Conservation (phyloP, 805 yeast genomes). For the Spathaspora girioi region DNA sequence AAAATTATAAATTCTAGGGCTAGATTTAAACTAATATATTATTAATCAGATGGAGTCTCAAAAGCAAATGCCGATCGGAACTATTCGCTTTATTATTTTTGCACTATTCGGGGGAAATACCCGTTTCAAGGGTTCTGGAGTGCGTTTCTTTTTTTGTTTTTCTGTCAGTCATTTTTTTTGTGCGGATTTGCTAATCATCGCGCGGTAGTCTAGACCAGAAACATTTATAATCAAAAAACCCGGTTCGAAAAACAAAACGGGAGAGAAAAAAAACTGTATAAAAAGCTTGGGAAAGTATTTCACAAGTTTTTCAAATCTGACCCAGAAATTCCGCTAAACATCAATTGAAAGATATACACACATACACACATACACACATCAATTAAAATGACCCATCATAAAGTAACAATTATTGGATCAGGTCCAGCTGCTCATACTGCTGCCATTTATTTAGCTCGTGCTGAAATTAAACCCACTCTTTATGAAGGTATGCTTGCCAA, state of each 20-base stretch:
- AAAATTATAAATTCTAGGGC: too few species aligned
- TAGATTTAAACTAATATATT: too few species aligned
- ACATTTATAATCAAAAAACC: background rate
- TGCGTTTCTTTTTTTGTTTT: background rate
- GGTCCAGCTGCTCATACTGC: constrained; percentile 99
- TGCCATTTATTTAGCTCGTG: constrained; percentile 94
- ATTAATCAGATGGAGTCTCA: too few species aligned
- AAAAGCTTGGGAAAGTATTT: background rate
- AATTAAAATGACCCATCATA: constrained; percentile 73
- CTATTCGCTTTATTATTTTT: too few species aligned
- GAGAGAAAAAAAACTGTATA: background rate
- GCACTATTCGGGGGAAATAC: background rate
- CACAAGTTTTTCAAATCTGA: background rate
- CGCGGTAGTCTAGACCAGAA: background rate
- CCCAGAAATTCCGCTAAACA: background rate
- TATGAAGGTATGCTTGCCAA: constrained; percentile 97
- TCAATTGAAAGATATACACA: background rate
- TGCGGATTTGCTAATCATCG: background rate
- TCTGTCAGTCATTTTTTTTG: background rate
- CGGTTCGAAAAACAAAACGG: background rate
- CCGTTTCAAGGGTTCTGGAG: background rate
- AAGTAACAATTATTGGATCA: constrained; percentile 87
- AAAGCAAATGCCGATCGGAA: background rate
- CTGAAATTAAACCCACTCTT: constrained; percentile 88
- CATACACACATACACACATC: background rate